Percentiles rank a stretch among this genome's conserved stretches.
These are phyloP conservation scores for Gossypium arboreum DNA, from an alignment of 345 rosid genomes.

Conservation along the genomic window DNA sequence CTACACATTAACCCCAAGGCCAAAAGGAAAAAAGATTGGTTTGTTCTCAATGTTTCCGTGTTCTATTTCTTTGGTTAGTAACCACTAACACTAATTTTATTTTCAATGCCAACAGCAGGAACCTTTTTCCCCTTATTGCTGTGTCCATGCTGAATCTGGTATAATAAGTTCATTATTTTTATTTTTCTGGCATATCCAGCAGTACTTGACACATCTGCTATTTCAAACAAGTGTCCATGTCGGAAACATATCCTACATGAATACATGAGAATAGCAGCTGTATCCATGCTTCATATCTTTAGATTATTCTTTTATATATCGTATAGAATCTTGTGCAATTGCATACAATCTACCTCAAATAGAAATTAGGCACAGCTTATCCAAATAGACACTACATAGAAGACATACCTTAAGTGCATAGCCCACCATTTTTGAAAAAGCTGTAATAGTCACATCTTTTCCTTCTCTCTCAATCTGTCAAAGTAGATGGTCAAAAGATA, in stretches of 20 bases:
- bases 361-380: neutral
- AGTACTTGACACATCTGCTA: neutral
- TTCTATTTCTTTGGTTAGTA: no score
- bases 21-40: no score
- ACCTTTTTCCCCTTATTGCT: neutral
- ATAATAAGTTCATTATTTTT: neutral
- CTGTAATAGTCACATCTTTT: slow-evolving; percentile 66
- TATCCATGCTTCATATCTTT: neutral
- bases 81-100: no score
- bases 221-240: neutral
- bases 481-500: slow-evolving; percentile 11
- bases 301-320: neutral
- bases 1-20: no score
- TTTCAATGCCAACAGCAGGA: no score
- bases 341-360: neutral
- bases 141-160: neutral
- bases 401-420: slow-evolving; percentile 53
- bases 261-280: neutral
- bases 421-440: slow-evolving; percentile 75
- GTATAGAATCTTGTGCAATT: neutral
- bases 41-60: no score
- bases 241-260: neutral
- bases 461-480: slow-evolving; percentile 70
- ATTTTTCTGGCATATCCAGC: neutral
- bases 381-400: neutral